Base-by-base conservation (phyloP, 345 rosid genomes). In the Laguncularia racemosa region DNA sequence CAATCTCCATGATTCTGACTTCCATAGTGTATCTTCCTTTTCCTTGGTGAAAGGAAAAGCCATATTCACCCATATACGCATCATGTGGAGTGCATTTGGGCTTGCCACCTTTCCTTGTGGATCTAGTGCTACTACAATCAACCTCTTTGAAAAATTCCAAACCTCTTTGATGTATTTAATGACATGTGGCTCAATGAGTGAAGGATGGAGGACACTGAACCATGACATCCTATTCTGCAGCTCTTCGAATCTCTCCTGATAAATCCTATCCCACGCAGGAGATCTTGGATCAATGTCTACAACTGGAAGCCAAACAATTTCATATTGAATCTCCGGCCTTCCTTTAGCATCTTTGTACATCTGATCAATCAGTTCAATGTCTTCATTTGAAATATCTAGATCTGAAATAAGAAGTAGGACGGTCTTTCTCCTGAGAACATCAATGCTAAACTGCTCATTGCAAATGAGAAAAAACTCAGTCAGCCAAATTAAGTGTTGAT, bases 241-340 rank as follows among this genome's bases (percentile, higher is more conserved):
- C 16, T 17, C 16, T 48, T 19, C 56, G 12, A 81, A 78, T 6
- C 52, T 61, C 7, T 60, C 20, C 40, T 73, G 63, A 43, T 67
- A 14, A 13, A 16, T 64, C 14, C 61, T 48, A 2, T 64, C 52
- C 84, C 81, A 71, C 2, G 57, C 56, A 16, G 18, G 50, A 3
- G 77, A 61, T 18, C 46, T 60, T 0, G 61, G 62, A 53, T 57
- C 16, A 2, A 54, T 0, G 0, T 81, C 78, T 14, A 73, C 72
- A 6, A 81, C 33, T 1, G 83, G 84, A 16, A 81, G 64, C 86
- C 84, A 81, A 44, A 78, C 61, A n/a, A 78, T 55, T 56, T 67
- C 79, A 14, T 73, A 65, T 15, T 45, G 67, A 52, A 1, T 9
- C 26, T 56, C 71, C 0, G 15, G 26, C 52, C 47, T 53, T 18